phyloP scores from a whole-genome alignment of 2,329 filamentous ascomycete genomes.

The Sphaceloma murrayae region DNA sequence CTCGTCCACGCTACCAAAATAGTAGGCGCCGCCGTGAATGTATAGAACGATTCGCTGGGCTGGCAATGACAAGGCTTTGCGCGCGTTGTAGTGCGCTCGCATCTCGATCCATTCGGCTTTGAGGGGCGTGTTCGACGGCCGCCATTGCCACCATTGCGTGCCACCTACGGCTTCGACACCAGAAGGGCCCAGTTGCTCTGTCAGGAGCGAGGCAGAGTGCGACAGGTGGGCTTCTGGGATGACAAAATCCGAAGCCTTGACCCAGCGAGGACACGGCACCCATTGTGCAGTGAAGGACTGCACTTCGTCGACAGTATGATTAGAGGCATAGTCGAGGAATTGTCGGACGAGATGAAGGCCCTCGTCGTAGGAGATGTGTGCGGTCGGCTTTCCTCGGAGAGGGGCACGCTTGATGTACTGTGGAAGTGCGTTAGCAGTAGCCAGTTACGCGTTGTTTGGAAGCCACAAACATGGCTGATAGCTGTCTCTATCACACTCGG shows the following conservation, averaged over 20 bases:
- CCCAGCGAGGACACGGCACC: constrained; percentile 83
- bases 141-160: constrained; percentile 82
- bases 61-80: constrained; percentile 36
- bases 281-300: constrained; percentile 86
- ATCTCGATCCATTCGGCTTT: constrained; percentile 96
- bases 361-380: constrained; percentile 89
- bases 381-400: constrained; percentile 68
- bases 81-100: constrained; percentile 66
- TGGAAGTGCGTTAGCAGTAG: too few species aligned
- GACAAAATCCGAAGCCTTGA: constrained; percentile 60
- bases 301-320: constrained; percentile 85
- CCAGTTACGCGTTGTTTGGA: too few species aligned
- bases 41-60: constrained; percentile 80
- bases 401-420: constrained; percentile 76
- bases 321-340: constrained; percentile 75
- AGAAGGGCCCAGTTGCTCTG: constrained; percentile 64
- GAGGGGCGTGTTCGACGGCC: constrained; percentile 54
- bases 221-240: constrained; percentile 57
- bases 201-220: constrained; percentile 57
- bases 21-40: constrained; percentile 89
- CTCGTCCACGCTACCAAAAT: constrained; percentile 89
- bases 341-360: constrained; percentile 77
- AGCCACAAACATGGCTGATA: constrained; percentile 74
- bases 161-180: constrained; percentile 72
- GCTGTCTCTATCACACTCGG: constrained; percentile 81